Percentiles rank a stretch among this genome's conserved stretches.
Conservation (phyloP, 345 rosid species). For the Bruguiera gymnorhiza region DNA sequence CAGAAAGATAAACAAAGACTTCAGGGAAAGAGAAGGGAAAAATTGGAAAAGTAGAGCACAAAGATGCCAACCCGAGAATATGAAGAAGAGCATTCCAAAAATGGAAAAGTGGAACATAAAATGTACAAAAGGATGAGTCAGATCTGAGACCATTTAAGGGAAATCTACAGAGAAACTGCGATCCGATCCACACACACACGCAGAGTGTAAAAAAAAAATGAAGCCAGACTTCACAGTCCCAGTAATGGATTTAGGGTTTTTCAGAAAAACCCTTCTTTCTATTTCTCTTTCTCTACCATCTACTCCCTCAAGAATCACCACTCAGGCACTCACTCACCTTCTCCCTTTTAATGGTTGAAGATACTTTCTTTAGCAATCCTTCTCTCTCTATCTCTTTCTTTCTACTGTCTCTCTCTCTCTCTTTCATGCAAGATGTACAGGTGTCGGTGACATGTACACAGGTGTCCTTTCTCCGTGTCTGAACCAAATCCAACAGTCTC, state of each 20-base stretch:
- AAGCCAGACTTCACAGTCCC: background rate
- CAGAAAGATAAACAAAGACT: background rate
- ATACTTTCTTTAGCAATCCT: background rate
- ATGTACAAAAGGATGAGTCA: conserved; percentile 29
- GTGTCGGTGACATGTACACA: conserved; percentile 42
- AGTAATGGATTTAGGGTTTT: conserved; percentile 34
- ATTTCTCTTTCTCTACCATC: background rate
- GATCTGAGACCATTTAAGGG: conserved; percentile 51
- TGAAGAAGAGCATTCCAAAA: conserved; percentile 6
- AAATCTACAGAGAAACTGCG: conserved; percentile 30
- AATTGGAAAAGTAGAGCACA: background rate
- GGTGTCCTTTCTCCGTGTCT: conserved; percentile 18
- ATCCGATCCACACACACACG: background rate
- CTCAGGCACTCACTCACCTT: background rate
- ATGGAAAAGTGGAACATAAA: conserved; percentile 10
- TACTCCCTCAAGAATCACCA: too few relatives aligned
- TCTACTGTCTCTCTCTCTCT: conserved; percentile 15
- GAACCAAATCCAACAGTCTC: conserved; percentile 24
- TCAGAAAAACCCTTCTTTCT: background rate
- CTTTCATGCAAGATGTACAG: conserved; percentile 52
- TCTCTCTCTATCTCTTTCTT: background rate
- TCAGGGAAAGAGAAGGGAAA: background rate
- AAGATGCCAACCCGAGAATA: background rate
- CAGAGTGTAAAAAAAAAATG: background rate
- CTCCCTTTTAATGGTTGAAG: background rate